Base-by-base conservation (phyloP, 1,284 basidiomycete species). In the Ceratobasidium sp. region DNA sequence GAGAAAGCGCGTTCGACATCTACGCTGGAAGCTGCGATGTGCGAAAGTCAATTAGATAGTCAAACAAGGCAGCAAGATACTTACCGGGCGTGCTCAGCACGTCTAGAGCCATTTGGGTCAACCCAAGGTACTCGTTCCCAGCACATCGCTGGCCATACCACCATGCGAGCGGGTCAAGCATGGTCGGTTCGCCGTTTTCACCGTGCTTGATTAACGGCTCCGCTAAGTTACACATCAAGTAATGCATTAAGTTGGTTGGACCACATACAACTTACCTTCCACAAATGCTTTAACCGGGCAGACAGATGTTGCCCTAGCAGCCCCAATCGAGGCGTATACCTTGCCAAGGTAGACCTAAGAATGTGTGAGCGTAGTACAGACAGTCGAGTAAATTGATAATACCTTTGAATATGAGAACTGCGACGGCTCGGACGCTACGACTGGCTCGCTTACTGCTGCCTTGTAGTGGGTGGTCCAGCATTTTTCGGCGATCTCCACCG, bases 71-170 rank as follows among this genome's bases (percentile, higher is more conserved):
- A 38, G 35, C 11, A 11, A 38, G 35, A 5, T 38, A 38, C 49
- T 18, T 41, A 64, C 62, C 47, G 4, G 62, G 62, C 11, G 28
- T 52, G 14, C 49, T 52, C 14, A 64, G 23, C 23, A 64, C 49
- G 14, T 64, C 49, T 2, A 64, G 62, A 8, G 62, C 62, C 62
- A 64, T 64, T 14, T 64, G 62, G 7, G 62, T 64, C n/a, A 64
- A 47, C 11, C 62, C 62, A 4, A 38, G 13, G 28, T 32, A 26
- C 26, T 64, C 49, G n/a, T 64, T 52, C 11, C 62, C 49, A 2
- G 28, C 62, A 23, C 49, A 26, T 8, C 62, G 49, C 38, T 64
- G 62, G n/a, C 18, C 54, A 21, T 67, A 23, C 64, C 64, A 67
- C 64, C 64, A 67, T 2, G 6, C 13, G 23, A 67, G 49, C 5